Evolutionary conservation across 2,329 filamentous ascomycete species (phyloP), one percentile per base, ranked within the genome.

Genomic region (Penicillium sp.): DNA sequence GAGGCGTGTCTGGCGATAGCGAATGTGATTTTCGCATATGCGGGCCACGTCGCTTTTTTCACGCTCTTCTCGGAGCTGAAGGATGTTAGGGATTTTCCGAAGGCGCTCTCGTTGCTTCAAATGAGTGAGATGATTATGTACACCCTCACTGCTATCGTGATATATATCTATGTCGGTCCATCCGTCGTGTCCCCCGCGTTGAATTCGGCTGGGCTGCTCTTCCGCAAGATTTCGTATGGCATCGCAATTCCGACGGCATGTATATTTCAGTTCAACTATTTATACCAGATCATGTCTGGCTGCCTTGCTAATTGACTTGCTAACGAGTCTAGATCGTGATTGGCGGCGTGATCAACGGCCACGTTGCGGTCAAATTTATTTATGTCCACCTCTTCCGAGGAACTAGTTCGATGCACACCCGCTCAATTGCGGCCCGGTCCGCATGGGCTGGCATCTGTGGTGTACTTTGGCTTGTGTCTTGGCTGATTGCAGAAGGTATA

Each of bases 1-100:
- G 75, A 81, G 36, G 83, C 74, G 24, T 86, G 87, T 64, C 77
- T 84, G 40, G 79, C 83, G 26, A 77, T 87, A 52, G 79, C 77
- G 63, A 88, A 89, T 73, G 88, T 90, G 50, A 77, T 88, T 48
- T 84, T 90, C 58, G 86, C 87, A 51, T 90, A 86, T 74, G 76
- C 74, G 42, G 84, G 83, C n/a, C 83, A 87, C 67, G 81, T 85
- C n/a, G 83, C 83, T 59, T 88, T 88, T 73, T 87, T 87, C 70
- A 79, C 76, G 57, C 82, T 89, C 66, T 83, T 86, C 61, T 78
- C 79, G 31, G 86, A 89, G 69, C 78, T 89, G 67, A 78, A 80
- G 64, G 74, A 82, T 37, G 83, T 85, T 7, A 68, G 74, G 28
- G 79, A 84, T 57, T 87, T 82, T 65, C 76, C 79, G n/a, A 85